Percentiles rank a stretch among this genome's conserved stretches.
Evolutionary conservation across 257 asterid species (phyloP).

Genomic region (Ajuga chamaepitys): DNA sequence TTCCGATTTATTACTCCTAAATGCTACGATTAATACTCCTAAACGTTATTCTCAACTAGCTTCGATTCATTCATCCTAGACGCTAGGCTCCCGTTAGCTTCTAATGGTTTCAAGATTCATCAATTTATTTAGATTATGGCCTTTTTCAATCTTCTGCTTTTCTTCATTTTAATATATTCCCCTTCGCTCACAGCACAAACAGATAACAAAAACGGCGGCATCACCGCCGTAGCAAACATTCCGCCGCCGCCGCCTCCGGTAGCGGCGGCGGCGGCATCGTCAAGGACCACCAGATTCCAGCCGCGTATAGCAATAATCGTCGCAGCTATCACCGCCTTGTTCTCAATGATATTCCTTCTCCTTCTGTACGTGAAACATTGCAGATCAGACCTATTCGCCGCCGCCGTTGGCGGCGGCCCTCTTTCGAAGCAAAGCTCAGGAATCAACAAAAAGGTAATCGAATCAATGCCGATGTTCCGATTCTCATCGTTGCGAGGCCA

Average conservation of each 20-base stretch:
- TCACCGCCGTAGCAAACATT: neutral
- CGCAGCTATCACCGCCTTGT: constrained; percentile 35
- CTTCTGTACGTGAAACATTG: constrained; percentile 60
- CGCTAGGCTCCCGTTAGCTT: too few species aligned
- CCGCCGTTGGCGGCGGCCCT: neutral
- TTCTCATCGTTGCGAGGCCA: constrained; percentile 23
- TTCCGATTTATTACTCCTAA: too few species aligned
- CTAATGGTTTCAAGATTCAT: neutral
- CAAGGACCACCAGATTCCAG: constrained; percentile 10
- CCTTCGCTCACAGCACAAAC: neutral
- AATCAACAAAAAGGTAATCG: constrained; percentile 20
- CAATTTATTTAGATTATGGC: constrained; percentile 22
- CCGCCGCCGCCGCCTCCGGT: constrained; percentile 24
- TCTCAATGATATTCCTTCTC: constrained; percentile 37
- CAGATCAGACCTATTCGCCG: constrained; percentile 3
- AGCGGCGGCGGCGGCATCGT: neutral
- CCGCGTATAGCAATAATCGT: constrained; percentile 43
- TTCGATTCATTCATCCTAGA: too few species aligned
- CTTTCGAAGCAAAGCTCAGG: constrained; percentile 30
- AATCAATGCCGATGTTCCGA: constrained; percentile 25
- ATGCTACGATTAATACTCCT: too few species aligned
- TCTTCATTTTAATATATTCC: neutral
- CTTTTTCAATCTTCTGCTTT: constrained; percentile 13
- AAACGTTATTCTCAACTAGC: too few species aligned
- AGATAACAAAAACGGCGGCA: neutral